Conservation (phyloP, 2,329 filamentous ascomycete species). For the Penicillium sp. region DNA sequence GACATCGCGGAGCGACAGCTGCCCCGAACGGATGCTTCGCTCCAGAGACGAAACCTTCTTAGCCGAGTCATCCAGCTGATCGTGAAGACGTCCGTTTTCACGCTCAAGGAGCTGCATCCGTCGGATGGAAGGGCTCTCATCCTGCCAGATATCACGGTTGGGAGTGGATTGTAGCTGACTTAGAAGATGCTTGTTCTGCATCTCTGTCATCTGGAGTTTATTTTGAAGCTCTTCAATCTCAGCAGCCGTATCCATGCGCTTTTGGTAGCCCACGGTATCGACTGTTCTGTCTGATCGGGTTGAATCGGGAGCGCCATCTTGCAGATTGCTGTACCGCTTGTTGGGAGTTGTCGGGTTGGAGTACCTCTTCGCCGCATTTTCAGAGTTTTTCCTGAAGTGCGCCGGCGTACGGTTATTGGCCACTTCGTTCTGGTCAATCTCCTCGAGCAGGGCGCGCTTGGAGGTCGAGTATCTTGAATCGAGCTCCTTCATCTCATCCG, state of each 20-base stretch:
- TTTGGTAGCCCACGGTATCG: slow-evolving; percentile 80
- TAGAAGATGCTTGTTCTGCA: slow-evolving; percentile 92
- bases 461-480: slow-evolving; percentile 61
- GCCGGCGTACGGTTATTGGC: slow-evolving; percentile 70
- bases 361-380: slow-evolving; percentile 57
- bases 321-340: slow-evolving; percentile 62
- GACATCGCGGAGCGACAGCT: slow-evolving; percentile 84
- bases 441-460: slow-evolving; percentile 75
- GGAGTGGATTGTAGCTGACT: slow-evolving; percentile 72
- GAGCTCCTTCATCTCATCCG: slow-evolving; percentile 67
- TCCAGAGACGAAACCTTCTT: slow-evolving; percentile 90
- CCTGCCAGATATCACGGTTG: slow-evolving; percentile 59
- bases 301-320: slow-evolving; percentile 67
- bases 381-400: slow-evolving; percentile 62
- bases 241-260: slow-evolving; percentile 83
- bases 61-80: slow-evolving; percentile 89
- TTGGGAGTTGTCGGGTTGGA: slow-evolving; percentile 77
- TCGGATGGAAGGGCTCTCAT: slow-evolving; percentile 74
- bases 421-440: slow-evolving; percentile 81
- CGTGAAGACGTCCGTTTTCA: slow-evolving; percentile 86
- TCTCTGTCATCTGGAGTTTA: slow-evolving; percentile 87
- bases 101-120: slow-evolving; percentile 89
- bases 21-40: slow-evolving; percentile 79
- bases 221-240: slow-evolving; percentile 92
- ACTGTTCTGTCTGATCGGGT: slow-evolving; percentile 79